Conservation (phyloP, 2,329 filamentous ascomycete species). For the Chaetomium sp. region DNA sequence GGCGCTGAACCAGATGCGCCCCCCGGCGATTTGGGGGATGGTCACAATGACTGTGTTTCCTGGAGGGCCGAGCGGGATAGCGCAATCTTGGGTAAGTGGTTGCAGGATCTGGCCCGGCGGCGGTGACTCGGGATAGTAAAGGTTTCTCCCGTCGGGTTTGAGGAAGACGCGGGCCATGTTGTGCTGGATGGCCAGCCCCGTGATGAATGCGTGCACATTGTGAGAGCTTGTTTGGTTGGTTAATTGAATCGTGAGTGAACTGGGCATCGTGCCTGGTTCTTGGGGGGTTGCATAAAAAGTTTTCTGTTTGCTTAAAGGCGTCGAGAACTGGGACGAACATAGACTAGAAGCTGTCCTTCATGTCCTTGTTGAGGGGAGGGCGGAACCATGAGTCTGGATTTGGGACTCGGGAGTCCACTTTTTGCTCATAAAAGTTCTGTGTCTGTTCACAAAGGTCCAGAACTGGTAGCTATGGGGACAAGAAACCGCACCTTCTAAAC, state of each 20-base stretch:
- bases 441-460: too few species aligned
- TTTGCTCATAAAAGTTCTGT: too few species aligned
- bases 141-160: conserved; percentile 50
- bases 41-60: conserved; percentile 56
- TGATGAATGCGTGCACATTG: conserved; percentile 64
- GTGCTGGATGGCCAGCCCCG: conserved; percentile 58
- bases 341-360: too few species aligned
- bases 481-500: too few species aligned
- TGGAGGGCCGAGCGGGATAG: conserved; percentile 60
- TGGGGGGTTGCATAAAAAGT: neutral
- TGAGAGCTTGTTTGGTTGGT: conserved; percentile 33
- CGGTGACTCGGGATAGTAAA: conserved; percentile 61
- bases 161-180: conserved; percentile 43
- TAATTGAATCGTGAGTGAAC: conserved; percentile 55
- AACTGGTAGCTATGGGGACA: too few species aligned
- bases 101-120: conserved; percentile 44
- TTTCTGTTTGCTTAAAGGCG: neutral
- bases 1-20: conserved; percentile 64
- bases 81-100: conserved; percentile 57
- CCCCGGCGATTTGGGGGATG: conserved; percentile 66
- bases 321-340: neutral
- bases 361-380: too few species aligned
- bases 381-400: too few species aligned
- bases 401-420: too few species aligned
- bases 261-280: conserved; percentile 40